Base-by-base conservation (phyloP, 192 early-diverging fungal species). In the Linnemannia hyalina region DNA sequence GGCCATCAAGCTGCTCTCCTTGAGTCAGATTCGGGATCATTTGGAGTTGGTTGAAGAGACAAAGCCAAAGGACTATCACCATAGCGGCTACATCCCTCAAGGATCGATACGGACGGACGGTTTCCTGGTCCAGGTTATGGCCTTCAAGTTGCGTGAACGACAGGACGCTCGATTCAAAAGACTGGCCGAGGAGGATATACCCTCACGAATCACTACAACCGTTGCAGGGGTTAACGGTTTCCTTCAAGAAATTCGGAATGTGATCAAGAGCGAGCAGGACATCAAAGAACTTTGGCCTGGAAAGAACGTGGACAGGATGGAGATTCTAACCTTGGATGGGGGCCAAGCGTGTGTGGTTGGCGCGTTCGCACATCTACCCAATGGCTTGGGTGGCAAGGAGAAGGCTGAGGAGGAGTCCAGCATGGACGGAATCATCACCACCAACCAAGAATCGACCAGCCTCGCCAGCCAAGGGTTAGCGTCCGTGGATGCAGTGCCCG, bases 311-410 rank as follows among this genome's bases (percentile, higher is more conserved):
- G n/a, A n/a, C n/a, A n/a, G 42, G 6, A 74, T 75, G 60, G 69
- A 75, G 79, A 69, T 74, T 44, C 63, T 80, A 6, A 74, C 79
- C 8, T 46, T 80, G 20, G 79, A 80, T 74, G 79, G 57, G 15
- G 78, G 73, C 6, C 73, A 74, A 23, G 79, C 79, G 20, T 80
- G 44, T 35, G 79, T 74, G 29, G 63, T 80, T 29, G 79, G 79
- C 5, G 63, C 63, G 11, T 80, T 47, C 15, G 71, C 78, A 16
- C 46, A 74, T 68, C 32, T 80, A 54, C 60, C 79, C 9, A 57
- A 75, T 9, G 65, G 22, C 26, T 22, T 29, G 26, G 42, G 10
- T 4, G 42, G 42, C 55, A 76, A 76, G 63, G 54, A 57, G 4
- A 57, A 57, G 2, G 54, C 54, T 20, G 20, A 23, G 2, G 54